Percentiles rank a stretch among this genome's conserved stretches.
Evolutionary conservation across 2,329 filamentous ascomycete genomes (phyloP).

Genomic region (Iodosphaeria phyllophila): DNA sequence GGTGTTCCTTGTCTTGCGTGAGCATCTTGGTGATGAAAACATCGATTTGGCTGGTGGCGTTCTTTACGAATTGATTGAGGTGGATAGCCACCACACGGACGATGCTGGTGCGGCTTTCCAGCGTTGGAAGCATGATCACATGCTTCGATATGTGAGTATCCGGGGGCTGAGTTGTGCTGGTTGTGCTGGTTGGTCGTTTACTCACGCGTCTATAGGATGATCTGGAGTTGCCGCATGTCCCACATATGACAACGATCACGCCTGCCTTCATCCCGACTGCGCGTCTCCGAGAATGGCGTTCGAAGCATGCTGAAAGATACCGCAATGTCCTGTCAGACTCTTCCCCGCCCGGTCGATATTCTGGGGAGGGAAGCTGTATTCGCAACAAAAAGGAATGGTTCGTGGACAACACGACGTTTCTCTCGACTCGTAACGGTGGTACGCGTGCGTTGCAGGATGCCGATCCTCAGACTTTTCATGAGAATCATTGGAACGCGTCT

Average conservation of each 20-base stretch:
- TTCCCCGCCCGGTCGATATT: constrained; percentile 10
- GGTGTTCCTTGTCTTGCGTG: constrained; percentile 22
- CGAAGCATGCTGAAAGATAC: constrained; percentile 18
- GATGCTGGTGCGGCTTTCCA: constrained; percentile 26
- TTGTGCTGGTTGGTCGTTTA: too few species aligned
- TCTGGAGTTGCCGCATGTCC: constrained; percentile 25
- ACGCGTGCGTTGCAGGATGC: constrained; percentile 18
- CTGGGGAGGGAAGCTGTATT: constrained; percentile 15
- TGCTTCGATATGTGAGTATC: constrained; percentile 21
- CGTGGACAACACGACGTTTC: constrained; percentile 23
- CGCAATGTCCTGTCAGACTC: constrained; percentile 21
- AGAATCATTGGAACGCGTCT: constrained; percentile 20
- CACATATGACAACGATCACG: constrained; percentile 25
- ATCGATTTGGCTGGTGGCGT: constrained; percentile 23
- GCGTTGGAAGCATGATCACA: constrained; percentile 24
- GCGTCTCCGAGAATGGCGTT: constrained; percentile 17
- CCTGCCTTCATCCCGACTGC: constrained; percentile 20
- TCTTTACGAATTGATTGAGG: constrained; percentile 26
- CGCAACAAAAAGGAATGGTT: constrained; percentile 21
- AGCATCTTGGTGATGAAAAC: constrained; percentile 25
- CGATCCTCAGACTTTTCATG: constrained; percentile 19
- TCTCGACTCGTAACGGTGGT: constrained; percentile 18
- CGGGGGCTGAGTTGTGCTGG: neutral
- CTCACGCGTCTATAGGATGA: constrained; percentile 14
- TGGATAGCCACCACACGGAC: constrained; percentile 23